Evolutionary conservation across 306 rosid genomes (phyloP).

Genomic region (Vachellia collinsii): DNA sequence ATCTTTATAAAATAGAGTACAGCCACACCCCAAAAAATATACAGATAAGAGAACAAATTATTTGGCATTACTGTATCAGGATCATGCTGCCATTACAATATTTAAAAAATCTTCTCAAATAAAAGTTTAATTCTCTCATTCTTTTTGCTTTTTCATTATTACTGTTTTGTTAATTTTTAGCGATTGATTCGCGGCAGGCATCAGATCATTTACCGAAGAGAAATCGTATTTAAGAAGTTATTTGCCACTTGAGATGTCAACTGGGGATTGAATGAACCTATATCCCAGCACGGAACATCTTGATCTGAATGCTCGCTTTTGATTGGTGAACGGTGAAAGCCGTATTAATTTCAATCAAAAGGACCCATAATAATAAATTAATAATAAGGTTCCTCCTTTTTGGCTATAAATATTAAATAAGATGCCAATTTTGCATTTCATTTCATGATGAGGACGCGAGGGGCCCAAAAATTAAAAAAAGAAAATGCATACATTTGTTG

Average conservation of each 20-base stretch:
- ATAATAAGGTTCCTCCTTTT: not conserved
- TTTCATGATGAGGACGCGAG: not conserved
- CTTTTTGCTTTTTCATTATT: too few relatives aligned
- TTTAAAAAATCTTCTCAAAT: not conserved
- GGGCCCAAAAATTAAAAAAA: not conserved
- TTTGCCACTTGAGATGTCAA: not conserved
- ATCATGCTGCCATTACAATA: too few relatives aligned
- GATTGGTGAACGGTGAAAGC: too few relatives aligned
- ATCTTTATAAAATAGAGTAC: not conserved
- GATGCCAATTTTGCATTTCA: not conserved
- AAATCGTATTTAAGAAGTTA: not conserved
- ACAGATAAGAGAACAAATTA: not conserved
- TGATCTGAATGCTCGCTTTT: not conserved
- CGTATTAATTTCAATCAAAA: not conserved
- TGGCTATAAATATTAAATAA: not conserved
- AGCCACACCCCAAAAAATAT: not conserved
- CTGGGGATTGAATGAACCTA: not conserved
- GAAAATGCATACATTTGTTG: too few relatives aligned
- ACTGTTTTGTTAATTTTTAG: not conserved
- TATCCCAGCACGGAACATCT: not conserved
- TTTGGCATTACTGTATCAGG: too few relatives aligned
- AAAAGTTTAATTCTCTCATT: too few relatives aligned
- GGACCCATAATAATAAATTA: not conserved
- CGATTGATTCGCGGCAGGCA: too few relatives aligned
- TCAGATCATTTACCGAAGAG: too few relatives aligned